A percentile compares a stretch with the other conserved stretches of the same genome.
phyloP scores from a whole-genome alignment of 2,329 filamentous ascomycete species.

The Cladobotryum protrusum region DNA sequence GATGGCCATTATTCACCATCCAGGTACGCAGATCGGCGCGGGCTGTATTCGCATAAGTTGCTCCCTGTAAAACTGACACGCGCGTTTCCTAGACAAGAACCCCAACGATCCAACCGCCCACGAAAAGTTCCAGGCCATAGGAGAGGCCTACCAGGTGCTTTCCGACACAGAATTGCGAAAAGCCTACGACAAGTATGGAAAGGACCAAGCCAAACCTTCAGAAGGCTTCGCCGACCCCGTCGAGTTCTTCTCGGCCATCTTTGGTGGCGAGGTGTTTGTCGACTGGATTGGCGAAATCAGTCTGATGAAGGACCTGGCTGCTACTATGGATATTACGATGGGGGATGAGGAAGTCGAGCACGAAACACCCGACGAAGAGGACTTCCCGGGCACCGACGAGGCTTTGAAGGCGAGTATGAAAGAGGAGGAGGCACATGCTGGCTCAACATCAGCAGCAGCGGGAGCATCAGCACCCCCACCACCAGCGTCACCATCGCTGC shows the following conservation, averaged over 20 bases:
- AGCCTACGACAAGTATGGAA: constrained; percentile 95
- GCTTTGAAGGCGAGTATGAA: constrained; percentile 52
- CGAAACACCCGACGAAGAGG: constrained; percentile 45
- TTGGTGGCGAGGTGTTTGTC: constrained; percentile 89
- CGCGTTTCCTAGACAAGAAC: constrained; percentile 71
- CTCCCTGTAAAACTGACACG: not conserved
- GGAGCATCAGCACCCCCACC: constrained; percentile 13
- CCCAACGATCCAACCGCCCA: constrained; percentile 91
- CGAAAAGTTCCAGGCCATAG: constrained; percentile 86
- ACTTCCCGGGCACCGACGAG: constrained; percentile 52
- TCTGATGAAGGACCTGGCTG: constrained; percentile 95
- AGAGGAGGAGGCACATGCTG: constrained; percentile 27
- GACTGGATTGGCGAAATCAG: constrained; percentile 98
- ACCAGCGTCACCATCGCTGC: constrained; percentile 10
- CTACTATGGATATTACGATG: constrained; percentile 97
- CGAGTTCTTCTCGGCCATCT: constrained; percentile 98
- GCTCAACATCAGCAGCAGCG: constrained; percentile 16
- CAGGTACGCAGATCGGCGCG: constrained; percentile 47
- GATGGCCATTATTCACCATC: constrained; percentile 88
- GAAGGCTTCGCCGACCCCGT: constrained; percentile 92
- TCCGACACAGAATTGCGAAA: constrained; percentile 81
- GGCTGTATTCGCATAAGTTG: constrained; percentile 3
- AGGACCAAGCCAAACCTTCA: constrained; percentile 84
- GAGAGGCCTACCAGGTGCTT: constrained; percentile 71
- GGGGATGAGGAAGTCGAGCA: constrained; percentile 59